phyloP scores from a whole-genome alignment of 2,329 filamentous ascomycete species.

The Neonectria magnoliae region DNA sequence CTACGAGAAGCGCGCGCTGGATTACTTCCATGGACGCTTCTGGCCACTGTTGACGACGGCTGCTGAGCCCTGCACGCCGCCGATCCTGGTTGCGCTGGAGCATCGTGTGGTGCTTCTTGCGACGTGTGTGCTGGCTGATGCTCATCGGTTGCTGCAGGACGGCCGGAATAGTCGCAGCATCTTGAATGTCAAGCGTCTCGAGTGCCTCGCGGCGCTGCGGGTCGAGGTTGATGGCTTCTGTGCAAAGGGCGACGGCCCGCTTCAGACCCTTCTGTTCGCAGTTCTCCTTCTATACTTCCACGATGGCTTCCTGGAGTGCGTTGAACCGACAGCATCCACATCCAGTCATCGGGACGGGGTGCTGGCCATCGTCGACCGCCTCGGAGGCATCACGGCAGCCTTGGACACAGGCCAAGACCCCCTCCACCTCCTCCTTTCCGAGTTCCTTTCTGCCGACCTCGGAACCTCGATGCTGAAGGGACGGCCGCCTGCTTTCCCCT shows the following conservation, averaged over 20 bases:
- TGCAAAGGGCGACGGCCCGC: constrained; percentile 43
- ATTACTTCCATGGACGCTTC: constrained; percentile 48
- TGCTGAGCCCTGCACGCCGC: constrained; percentile 43
- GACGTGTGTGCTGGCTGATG: constrained; percentile 46
- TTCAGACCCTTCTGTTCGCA: constrained; percentile 49
- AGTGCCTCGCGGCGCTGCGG: constrained; percentile 46
- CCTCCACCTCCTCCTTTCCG: constrained; percentile 53
- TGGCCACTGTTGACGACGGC: constrained; percentile 47
- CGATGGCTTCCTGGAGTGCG: constrained; percentile 51
- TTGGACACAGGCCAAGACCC: constrained; percentile 41
- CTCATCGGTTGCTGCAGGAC: constrained; percentile 45
- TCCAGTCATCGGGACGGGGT: constrained; percentile 50
- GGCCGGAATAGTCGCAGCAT: constrained; percentile 41
- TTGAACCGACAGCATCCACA: constrained; percentile 45
- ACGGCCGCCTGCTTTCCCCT: constrained; percentile 49
- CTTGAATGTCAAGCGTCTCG: constrained; percentile 40
- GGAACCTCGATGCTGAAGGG: constrained; percentile 54
- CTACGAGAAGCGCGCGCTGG: constrained; percentile 45
- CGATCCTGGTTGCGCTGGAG: constrained; percentile 44
- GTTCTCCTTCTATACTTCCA: constrained; percentile 56
- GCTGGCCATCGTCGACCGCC: constrained; percentile 47
- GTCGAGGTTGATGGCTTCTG: constrained; percentile 48
- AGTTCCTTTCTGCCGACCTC: constrained; percentile 56
- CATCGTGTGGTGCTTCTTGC: constrained; percentile 47
- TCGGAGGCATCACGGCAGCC: constrained; percentile 43